Conservation (phyloP, 306 rosid species). For the Quercus wislizeni region DNA sequence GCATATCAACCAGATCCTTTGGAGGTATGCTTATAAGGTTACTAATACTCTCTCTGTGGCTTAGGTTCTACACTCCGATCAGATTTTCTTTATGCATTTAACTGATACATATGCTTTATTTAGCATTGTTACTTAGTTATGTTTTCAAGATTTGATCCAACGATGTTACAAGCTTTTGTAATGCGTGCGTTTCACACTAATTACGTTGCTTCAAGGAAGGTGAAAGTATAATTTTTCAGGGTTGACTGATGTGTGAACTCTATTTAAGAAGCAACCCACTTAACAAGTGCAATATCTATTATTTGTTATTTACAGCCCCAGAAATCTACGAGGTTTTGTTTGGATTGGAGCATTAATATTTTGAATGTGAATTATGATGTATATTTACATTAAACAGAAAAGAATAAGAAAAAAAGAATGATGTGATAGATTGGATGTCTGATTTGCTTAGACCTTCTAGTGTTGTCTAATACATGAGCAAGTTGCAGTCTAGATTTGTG, state of each 20-base stretch:
- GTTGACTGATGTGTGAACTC: not conserved
- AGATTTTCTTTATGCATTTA: not conserved
- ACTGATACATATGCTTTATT: not conserved
- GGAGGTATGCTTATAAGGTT: not conserved
- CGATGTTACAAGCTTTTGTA: not conserved
- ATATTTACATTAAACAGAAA: not conserved
- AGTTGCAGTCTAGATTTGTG: not conserved
- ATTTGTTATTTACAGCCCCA: not conserved
- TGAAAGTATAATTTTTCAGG: not conserved
- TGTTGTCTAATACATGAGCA: not conserved
- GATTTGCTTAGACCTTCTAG: not conserved
- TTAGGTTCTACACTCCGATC: not conserved
- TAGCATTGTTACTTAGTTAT: not conserved
- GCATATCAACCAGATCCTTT: not conserved
- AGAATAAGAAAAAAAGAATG: not conserved
- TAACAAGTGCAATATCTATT: not conserved
- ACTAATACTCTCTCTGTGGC: not conserved
- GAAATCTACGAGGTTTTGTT: not conserved
- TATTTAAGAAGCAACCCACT: constrained; percentile 1
- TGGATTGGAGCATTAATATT: not conserved
- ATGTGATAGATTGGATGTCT: not conserved
- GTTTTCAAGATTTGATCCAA: not conserved
- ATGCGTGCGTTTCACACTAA: not conserved
- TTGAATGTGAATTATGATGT: not conserved
- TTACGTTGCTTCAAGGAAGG: constrained; percentile 5